Evolutionary conservation across 495 filamentous ascomycete species (phyloP), one percentile per base, ranked within the genome.

Genomic region (Acidiella bohemica): DNA sequence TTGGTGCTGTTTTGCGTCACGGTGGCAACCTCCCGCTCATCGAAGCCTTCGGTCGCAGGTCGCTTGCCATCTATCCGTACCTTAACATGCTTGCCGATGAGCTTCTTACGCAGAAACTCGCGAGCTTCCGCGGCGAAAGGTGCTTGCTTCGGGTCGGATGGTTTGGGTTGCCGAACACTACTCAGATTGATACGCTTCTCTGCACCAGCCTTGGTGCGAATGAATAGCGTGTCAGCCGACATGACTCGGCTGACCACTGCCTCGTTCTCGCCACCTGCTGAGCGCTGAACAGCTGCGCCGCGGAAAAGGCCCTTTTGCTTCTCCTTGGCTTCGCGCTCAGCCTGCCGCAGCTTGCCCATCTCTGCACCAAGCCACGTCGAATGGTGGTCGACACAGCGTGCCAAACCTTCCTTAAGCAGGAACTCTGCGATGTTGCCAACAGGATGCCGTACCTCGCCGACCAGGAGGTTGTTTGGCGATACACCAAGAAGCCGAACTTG

Each of bases 41-140:
- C 88, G 50, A 81, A 99, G 5, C 80, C 88, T 43, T 93, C 90
- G 5, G 64, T 83, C 9, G 87, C 85, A 34, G 90, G 74, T 58
- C 86, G 82, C 58, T 87, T 86, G 42, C 92, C 92, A 59, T 96
- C 85, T 38, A 90, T 74, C 14, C 71, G 77, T 22, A 94, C 70
- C 58, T 76, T 77, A 30, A 96, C 85, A 51, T 93, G 82, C 63
- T 99, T 99, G 25, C 84, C 92, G 53, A 99, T 96, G 4, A 95
- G 60, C 54, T 76, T 82, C 68, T 94, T 95, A 25, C 92, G 75
- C 46, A 96, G 61, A 55, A 81, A 96, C 58, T 99, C 92, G 65
- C 96, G 96, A 12, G 92, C 88, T 50, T 95, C 88, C 9, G 88
- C 80, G 41, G 74, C 71, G 60, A 84, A 96, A 2, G 86, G 87